Percentiles rank a stretch among this genome's conserved stretches.
These are phyloP conservation scores for Neurospora sp. DNA, from an alignment of 495 filamentous ascomycete genomes.

Conservation along the genomic window DNA sequence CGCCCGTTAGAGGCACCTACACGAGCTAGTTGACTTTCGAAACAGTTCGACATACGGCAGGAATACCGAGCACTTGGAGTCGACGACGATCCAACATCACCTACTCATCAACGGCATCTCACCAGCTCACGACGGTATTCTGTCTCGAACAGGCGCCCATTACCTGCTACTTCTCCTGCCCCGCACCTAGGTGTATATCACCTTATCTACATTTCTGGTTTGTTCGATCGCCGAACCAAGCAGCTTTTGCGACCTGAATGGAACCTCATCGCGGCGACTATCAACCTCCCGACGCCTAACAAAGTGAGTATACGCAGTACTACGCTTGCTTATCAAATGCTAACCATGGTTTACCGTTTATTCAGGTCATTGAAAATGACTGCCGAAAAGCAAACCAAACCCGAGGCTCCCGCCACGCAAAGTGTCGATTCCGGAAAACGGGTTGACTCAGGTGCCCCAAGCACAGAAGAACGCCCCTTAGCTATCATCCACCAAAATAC, in stretches of 20 bases:
- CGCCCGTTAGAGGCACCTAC: not conserved
- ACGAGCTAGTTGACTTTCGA: not conserved
- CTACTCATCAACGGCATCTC: not conserved
- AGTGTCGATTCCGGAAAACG: not conserved
- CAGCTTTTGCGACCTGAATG: not conserved
- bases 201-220: not conserved
- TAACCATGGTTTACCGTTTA: not conserved
- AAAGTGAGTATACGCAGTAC: not conserved
- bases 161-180: not conserved
- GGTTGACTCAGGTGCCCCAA: not conserved
- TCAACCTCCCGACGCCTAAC: not conserved
- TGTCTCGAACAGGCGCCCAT: not conserved
- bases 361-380: not conserved
- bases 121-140: not conserved
- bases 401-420: not conserved
- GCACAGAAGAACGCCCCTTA: not conserved
- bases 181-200: not conserved
- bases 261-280: not conserved
- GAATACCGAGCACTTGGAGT: not conserved
- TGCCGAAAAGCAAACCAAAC: not conserved
- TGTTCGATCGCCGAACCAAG: not conserved
- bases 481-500: not conserved
- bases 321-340: not conserved
- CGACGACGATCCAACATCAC: not conserved
- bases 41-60: not conserved